Base-by-base conservation (phyloP, 441 rosid genomes). In the Mallotus repandus region DNA sequence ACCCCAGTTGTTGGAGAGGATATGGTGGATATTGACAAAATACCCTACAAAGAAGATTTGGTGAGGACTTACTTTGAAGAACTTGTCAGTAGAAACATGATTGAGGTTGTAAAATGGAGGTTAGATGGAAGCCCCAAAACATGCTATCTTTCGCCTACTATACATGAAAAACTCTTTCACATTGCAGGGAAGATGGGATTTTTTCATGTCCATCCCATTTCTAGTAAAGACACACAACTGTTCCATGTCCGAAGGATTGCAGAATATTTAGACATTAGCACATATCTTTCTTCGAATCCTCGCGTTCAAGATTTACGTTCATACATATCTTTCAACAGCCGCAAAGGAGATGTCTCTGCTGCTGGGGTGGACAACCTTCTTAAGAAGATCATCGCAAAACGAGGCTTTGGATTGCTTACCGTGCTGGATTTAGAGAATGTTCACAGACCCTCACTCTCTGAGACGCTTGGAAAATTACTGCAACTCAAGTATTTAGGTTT, bases 391-490 rank as follows among this genome's bases (percentile, higher is more conserved):
- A 66, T 64, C n/a, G 4, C 0, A 5, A 65, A n/a, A 35, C 25
- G 32, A 64, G 63, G 70, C 48, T 65, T 64, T 45, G 64, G 32
- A 57, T 73, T 73, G 59, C 72, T 81, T 15, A 68, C 56, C 19
- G 77, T 79, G 35, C 81, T 84, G 32, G 86, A 84, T 68, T 62
- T 84, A 0, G 86, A 84, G 48, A 57, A 64, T 13, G 83, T 79
- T 3, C 77, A 77, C 67, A 84, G 79, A 43, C 86, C 84, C 0
- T 50, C 45, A 21, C 77, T 84, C 35, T 62, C 81, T 7, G 54
- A 79, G 19, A 29, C 35, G 0, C 46, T 79, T n/a, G 68, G 77
- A 9, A 81, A 70, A 45, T 54, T 84, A 35, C 49, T 6, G 35
- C 66, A 50, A 16, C 74, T 84, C 2, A 81, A 53, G 63, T 73